Percentiles rank a stretch among this genome's conserved stretches.
Evolutionary conservation across 2,329 filamentous ascomycete species (phyloP).

Genomic region (Monosporascus sp.): DNA sequence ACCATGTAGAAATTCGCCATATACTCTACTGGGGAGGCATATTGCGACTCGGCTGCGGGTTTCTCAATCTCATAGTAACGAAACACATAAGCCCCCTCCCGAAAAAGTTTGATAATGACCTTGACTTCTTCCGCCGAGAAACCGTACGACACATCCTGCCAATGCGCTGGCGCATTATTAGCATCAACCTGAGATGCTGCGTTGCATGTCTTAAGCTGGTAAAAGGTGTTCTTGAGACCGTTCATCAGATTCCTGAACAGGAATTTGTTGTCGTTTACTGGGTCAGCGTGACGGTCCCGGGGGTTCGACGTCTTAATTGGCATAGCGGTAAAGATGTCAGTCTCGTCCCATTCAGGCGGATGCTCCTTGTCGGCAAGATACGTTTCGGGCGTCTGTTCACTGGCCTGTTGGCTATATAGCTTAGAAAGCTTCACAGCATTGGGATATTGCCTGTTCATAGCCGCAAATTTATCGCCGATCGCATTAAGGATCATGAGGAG

Average conservation of each 20-base stretch:
- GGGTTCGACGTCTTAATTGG: constrained; percentile 95
- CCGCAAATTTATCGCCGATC: constrained; percentile 95
- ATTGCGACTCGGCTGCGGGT: constrained; percentile 63
- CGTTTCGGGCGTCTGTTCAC: constrained; percentile 59
- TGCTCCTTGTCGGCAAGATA: constrained; percentile 78
- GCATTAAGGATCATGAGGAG: constrained; percentile 96
- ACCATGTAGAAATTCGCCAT: constrained; percentile 94
- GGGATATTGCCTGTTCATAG: constrained; percentile 93
- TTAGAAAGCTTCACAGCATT: constrained; percentile 93
- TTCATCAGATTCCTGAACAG: constrained; percentile 95
- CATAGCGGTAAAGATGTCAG: constrained; percentile 93
- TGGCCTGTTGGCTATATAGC: constrained; percentile 65
- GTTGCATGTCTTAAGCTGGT: constrained; percentile 88
- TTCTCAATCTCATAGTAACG: constrained; percentile 94
- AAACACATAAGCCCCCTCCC: constrained; percentile 93
- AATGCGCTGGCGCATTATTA: constrained; percentile 76
- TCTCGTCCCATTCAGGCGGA: constrained; percentile 92
- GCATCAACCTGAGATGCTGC: constrained; percentile 66
- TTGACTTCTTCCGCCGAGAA: constrained; percentile 97
- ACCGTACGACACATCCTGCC: constrained; percentile 91
- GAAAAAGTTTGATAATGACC: constrained; percentile 94
- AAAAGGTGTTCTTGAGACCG: constrained; percentile 93
- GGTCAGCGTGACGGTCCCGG: constrained; percentile 80
- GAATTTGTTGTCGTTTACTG: constrained; percentile 95
- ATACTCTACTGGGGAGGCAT: constrained; percentile 80